Base-by-base conservation (phyloP, 2,329 filamentous ascomycete species). In the Xylaria multiplex region DNA sequence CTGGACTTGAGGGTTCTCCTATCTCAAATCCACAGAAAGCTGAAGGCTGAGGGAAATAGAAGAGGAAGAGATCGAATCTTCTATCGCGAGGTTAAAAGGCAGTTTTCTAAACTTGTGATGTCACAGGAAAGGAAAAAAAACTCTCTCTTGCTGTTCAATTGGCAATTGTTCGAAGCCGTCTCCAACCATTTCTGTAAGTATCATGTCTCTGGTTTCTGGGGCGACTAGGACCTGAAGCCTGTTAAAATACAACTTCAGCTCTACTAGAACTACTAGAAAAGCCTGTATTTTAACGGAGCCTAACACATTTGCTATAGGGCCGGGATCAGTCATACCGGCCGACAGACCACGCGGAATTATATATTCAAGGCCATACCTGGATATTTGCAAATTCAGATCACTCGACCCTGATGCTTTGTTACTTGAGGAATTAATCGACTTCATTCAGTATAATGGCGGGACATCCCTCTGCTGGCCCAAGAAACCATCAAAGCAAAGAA, bases 171-270 rank as follows among this genome's bases (percentile, higher is more conserved):
- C 48, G 37, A 57, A 11, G 19, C 30, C 5, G 16, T 62, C 22
- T 62, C 53, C 22, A 62, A 65, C 30, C 37, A 58, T 14, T 65
- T 65, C 46, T 65, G 63, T 65, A 1, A 46, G 58, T 53, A 6
- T 6, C 40, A 11, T 14, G 16, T 37, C 5, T 8, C 6, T 16
- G 32, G 3, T 7, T n/a, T 16, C 50, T 22, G 32, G 37, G 35
- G 14, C 46, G 6, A 4, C 5, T 3, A 50, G 11, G 19, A 9
- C 0, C 2, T 32, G 4, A 22, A 9, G 3, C 19, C 24, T 57
- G 7, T 19, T 19, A 19, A 19, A 19, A 19, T 19, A 19, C 19
- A 19, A 19, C 19, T 19, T 19, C 19, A 19, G 19, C 19, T 19
- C 19, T 19, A 19, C 19, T 19, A 19, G 19, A 19, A 19, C 19